phyloP scores from a whole-genome alignment of 2,329 filamentous ascomycete genomes.

The Cryphonectria japonica region DNA sequence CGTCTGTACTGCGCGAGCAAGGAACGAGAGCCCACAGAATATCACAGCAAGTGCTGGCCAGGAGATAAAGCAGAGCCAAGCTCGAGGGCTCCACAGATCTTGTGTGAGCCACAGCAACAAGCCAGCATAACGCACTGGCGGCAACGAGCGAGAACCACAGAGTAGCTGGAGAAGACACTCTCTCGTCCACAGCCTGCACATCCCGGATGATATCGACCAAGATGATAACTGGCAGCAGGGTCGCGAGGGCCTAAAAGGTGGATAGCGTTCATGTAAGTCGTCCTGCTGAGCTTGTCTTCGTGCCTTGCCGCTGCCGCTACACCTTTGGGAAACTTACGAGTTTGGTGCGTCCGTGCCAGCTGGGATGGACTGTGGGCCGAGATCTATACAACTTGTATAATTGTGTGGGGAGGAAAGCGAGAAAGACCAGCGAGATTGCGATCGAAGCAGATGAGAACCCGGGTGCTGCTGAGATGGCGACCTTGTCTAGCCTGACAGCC shows the following conservation, averaged over 20 bases:
- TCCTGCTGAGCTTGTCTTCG: background rate
- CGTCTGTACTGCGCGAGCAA: conserved; percentile 6
- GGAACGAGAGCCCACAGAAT: conserved; percentile 27
- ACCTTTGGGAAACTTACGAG: conserved; percentile 6
- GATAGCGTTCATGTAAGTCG: background rate
- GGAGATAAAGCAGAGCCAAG: conserved; percentile 29
- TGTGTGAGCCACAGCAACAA: conserved; percentile 21
- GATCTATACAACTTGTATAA: conserved; percentile 9
- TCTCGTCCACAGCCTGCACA: background rate
- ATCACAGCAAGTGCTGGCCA: conserved; percentile 31
- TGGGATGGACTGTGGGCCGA: conserved; percentile 16
- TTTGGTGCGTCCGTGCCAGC: conserved; percentile 14
- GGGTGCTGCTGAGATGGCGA: background rate
- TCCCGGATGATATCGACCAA: background rate
- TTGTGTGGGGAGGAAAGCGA: conserved; percentile 13
- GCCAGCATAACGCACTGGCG: conserved; percentile 21
- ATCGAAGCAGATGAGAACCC: background rate
- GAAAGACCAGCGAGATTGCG: conserved; percentile 5
- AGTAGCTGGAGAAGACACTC: background rate
- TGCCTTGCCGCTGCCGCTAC: background rate
- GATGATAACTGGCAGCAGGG: conserved; percentile 1
- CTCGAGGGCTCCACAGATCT: conserved; percentile 9
- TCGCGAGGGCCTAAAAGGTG: background rate
- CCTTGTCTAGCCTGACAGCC: background rate
- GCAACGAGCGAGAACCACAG: conserved; percentile 15